phyloP scores from a whole-genome alignment of 108 stramenopile genomes.

The Seminavis robusta region DNA sequence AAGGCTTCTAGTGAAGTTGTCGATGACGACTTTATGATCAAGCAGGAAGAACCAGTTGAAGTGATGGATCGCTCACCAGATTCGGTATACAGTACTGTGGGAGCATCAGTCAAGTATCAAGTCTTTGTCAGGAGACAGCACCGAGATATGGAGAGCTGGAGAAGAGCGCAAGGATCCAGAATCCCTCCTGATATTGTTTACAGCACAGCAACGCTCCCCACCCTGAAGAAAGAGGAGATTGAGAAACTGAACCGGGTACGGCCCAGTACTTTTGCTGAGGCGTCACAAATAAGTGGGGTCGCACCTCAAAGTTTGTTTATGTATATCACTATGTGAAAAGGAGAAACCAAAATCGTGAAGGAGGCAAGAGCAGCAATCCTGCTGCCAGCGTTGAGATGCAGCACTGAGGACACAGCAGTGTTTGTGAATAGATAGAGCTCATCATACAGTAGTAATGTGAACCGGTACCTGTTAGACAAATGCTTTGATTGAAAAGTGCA shows the following conservation, averaged over 20 bases:
- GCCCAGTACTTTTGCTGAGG: conserved; percentile 90
- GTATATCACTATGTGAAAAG: conserved; percentile 85
- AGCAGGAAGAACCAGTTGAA: not conserved
- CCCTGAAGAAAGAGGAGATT: conserved; percentile 89
- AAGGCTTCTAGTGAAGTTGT: not conserved
- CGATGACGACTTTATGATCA: conserved; percentile 4
- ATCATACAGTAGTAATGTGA: too few species aligned
- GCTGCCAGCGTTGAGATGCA: too few species aligned
- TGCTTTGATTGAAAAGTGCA: too few species aligned
- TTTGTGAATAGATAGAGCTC: too few species aligned
- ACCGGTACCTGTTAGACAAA: too few species aligned
- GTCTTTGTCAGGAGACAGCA: conserved; percentile 84
- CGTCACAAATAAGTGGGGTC: conserved; percentile 90
- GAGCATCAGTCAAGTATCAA: conserved; percentile 90
- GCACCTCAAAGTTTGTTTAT: conserved; percentile 93
- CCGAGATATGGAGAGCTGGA: conserved; percentile 93
- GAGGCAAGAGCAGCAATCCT: too few species aligned
- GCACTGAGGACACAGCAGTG: too few species aligned
- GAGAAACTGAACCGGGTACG: conserved; percentile 70
- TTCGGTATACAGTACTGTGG: conserved; percentile 88
- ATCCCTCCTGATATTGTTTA: conserved; percentile 90
- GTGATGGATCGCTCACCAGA: conserved; percentile 37
- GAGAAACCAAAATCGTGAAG: conserved; percentile 64
- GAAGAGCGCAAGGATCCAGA: conserved; percentile 77
- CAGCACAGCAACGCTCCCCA: conserved; percentile 69